Conservation (phyloP, 441 rosid genomes). For the Kokia cookei region DNA sequence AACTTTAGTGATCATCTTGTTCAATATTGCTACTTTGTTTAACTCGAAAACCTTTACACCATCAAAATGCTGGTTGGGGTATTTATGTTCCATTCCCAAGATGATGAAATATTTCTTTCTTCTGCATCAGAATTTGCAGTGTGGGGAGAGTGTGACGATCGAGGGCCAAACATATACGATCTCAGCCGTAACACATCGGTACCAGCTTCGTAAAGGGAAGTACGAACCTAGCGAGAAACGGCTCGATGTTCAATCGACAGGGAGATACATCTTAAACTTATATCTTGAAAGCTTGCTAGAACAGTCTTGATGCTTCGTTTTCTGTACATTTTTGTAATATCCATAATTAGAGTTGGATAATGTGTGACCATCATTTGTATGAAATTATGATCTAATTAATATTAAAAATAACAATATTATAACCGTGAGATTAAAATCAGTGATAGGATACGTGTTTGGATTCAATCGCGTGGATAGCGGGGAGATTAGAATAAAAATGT, state of each 20-base stretch:
- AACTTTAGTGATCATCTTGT: slow-evolving; percentile 7
- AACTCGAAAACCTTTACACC: not conserved
- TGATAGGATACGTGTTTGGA: too few relatives aligned
- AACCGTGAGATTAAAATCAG: too few relatives aligned
- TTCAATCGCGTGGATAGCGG: too few relatives aligned
- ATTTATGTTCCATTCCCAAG: not conserved
- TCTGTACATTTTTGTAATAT: too few relatives aligned
- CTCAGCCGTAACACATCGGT: slow-evolving; percentile 74
- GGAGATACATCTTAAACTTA: slow-evolving; percentile 75
- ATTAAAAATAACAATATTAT: too few relatives aligned
- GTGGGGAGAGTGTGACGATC: slow-evolving; percentile 84
- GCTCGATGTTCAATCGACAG: slow-evolving; percentile 79
- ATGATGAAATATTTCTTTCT: not conserved
- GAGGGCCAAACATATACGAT: slow-evolving; percentile 84
- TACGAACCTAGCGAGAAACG: slow-evolving; percentile 82
- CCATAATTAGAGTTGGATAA: not conserved
- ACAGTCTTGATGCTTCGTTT: slow-evolving; percentile 37
- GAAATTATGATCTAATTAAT: not conserved
- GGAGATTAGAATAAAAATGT: too few relatives aligned
- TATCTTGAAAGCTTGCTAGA: slow-evolving; percentile 63
- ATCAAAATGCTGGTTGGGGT: not conserved
- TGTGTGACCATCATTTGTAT: not conserved
- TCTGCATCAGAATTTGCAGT: slow-evolving; percentile 63
- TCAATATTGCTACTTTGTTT: not conserved
- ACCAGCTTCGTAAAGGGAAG: slow-evolving; percentile 87